Base-by-base conservation (phyloP, 148 eudicot species). In the Spergularia marina region DNA sequence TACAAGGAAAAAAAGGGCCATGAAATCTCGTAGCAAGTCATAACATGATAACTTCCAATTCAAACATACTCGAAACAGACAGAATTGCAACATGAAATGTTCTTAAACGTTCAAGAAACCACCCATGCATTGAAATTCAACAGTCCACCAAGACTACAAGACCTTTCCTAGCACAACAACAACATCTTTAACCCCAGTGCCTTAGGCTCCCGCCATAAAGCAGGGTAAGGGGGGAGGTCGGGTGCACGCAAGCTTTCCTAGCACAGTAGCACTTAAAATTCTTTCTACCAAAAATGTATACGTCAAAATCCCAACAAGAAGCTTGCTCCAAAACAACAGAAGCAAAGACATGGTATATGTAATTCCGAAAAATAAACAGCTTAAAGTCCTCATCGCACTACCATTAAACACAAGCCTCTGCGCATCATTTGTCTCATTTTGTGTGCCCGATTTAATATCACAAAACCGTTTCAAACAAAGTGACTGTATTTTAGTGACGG, bases 1-100 rank as follows among this genome's bases (percentile, higher is more conserved):
- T 34, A 77, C 79, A 70, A 30, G 63, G 14, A 69, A 69, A 41
- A 36, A 7, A 66, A 13, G 16, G 30, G 73, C 47, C 14, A 34
- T 10, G 1, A 17, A 41, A 12, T 44, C 18, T 61, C 13, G 36
- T 6, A 23, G 10, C 1, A 20, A 12, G 25, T 9, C 65, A 62
- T 30, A 54, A 17, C 14, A 53, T 14, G 44, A 34, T 60, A 53
- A 56, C 10, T 21, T 23, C 56, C 15, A 7, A 41, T 39, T 14
- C 59, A 40, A 25, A 23, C 15, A 49, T 17, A 65, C 56, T 53
- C 20, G 17, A 44, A 65, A 41, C 44, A 53, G 52, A 36, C 49
- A 12, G 44, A 7, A 56, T 47, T 20, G 41, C 13, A 39, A 23
- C 53, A 71, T 55, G 14, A 41, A 13, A 23, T 13, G n/a, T 59